Conservation (phyloP, 345 rosid genomes). For the Cardiospermum halicacabum region DNA sequence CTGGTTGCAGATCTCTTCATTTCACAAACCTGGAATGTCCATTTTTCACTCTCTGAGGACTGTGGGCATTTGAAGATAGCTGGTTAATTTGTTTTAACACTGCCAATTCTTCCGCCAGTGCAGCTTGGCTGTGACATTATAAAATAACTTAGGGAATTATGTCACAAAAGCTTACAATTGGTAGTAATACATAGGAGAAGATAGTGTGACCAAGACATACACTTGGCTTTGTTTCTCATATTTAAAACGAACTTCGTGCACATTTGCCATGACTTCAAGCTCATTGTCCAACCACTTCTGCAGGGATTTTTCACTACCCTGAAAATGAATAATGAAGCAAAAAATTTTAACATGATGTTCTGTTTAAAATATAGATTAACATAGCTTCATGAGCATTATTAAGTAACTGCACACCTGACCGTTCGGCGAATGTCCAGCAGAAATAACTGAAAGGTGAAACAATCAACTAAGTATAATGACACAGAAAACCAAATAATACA, state of each 20-base stretch:
- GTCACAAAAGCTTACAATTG: conserved; percentile 10
- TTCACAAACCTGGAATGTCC: conserved; percentile 50
- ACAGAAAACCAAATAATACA: conserved; percentile 4
- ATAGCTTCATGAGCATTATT: conserved; percentile 1
- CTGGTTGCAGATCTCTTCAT: background rate
- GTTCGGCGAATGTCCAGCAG: conserved; percentile 41
- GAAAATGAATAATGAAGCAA: conserved; percentile 13
- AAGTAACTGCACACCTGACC: conserved; percentile 42
- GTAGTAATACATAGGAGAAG: conserved; percentile 3
- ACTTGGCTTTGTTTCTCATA: conserved; percentile 72
- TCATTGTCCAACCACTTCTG: conserved; percentile 75
- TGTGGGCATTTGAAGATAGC: conserved; percentile 39
- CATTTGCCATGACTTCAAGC: conserved; percentile 69
- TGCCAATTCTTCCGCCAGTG: conserved; percentile 62
- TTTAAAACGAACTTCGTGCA: conserved; percentile 67
- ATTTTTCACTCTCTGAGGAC: conserved; percentile 46
- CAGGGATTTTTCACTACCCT: conserved; percentile 57
- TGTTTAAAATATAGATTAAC: conserved; percentile 15
- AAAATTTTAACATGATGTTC: conserved; percentile 6
- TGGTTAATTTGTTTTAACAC: conserved; percentile 50
- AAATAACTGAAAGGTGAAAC: conserved; percentile 31
- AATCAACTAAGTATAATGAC: conserved; percentile 10
- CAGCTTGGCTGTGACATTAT: conserved; percentile 39
- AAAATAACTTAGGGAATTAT: conserved; percentile 10
- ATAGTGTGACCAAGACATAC: conserved; percentile 38